Evolutionary conservation across 2,329 filamentous ascomycete species (phyloP).

Genomic region (Aspergillus ibericus): DNA sequence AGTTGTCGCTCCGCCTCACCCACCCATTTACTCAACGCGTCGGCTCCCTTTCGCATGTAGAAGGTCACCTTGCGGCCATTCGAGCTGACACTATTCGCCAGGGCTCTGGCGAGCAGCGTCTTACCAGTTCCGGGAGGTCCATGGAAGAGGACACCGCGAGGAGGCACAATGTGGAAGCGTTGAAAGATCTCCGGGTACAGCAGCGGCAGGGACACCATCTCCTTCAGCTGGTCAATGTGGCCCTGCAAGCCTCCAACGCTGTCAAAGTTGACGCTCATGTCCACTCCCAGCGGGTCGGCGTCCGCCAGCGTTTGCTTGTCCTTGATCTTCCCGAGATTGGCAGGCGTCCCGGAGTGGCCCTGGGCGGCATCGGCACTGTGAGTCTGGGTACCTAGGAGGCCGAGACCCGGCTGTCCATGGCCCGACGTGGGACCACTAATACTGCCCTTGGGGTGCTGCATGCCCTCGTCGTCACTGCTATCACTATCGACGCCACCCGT

Average conservation of each 20-base stretch:
- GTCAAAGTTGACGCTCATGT: constrained; percentile 88
- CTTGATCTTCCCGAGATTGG: constrained; percentile 90
- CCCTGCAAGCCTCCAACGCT: constrained; percentile 89
- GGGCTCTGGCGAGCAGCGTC: constrained; percentile 87
- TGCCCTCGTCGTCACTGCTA: constrained; percentile 90
- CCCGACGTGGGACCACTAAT: constrained; percentile 61
- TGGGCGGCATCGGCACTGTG: constrained; percentile 59
- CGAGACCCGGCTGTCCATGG: constrained; percentile 52
- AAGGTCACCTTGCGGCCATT: constrained; percentile 95
- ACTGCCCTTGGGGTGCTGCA: constrained; percentile 61
- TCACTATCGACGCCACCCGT: constrained; percentile 85
- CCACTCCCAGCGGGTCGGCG: constrained; percentile 90
- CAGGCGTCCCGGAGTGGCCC: constrained; percentile 62
- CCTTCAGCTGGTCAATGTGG: constrained; percentile 95
- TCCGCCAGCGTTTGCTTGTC: constrained; percentile 90
- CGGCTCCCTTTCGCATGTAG: constrained; percentile 98
- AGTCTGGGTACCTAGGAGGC: constrained; percentile 57
- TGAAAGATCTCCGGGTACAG: constrained; percentile 94
- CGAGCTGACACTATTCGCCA: constrained; percentile 86
- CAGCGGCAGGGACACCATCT: constrained; percentile 94
- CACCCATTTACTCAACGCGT: constrained; percentile 98
- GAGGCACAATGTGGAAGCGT: constrained; percentile 88
- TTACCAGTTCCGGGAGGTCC: constrained; percentile 97
- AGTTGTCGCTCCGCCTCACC: constrained; percentile 96
- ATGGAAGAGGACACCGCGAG: constrained; percentile 92